Evolutionary conservation across 345 rosid genomes (phyloP), one percentile per base, ranked within the genome.

Genomic region (Erysimum cheiranthoides): DNA sequence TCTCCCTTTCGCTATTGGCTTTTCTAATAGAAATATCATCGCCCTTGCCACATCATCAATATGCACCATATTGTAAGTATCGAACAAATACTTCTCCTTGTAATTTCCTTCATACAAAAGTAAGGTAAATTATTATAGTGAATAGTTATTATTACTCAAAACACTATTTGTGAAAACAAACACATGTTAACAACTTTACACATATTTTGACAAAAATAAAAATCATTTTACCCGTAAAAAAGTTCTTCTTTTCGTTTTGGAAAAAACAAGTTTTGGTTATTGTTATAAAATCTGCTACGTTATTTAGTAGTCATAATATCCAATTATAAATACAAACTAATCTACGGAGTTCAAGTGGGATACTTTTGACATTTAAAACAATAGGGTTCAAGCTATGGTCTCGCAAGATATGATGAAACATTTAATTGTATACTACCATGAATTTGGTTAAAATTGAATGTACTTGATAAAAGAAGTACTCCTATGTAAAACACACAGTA

Each of bases 41-140:
- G 91, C 86, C 1, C 84, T 85, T 2, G 84, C 84, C 53, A 83
- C 77, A 6, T 88, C 93, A 49, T 90, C 89, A 10, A 78, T 63
- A 31, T 82, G 87, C 46, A 82, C 90, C 87, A 84, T 78, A 27
- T 61, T 74, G 30, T 71, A 77, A 3, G 78, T 51, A 27, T 78
- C 72, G 27, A 72, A 54, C 10, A 79, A 65, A 66, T 57, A 27
- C 5, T 34, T 58, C 74, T 78, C 81, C 69, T 84, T 79, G 69
- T 68, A 21, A 52, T 63, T 69, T 18, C 70, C 59, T 36, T 78
- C 59, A 5, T 74, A 68, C 49, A 9, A 46, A 27, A 16, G 5
- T 18, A 17, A 73, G 4, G 21, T 61, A 8, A 60, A 10, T 10
- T 53, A 3, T 14, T 31, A 40, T 18, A 27, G 1, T 36, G 32